Evolutionary conservation across 768 basidiomycete genomes (phyloP), one percentile per base, ranked within the genome.

Genomic region (Collybia nuda): DNA sequence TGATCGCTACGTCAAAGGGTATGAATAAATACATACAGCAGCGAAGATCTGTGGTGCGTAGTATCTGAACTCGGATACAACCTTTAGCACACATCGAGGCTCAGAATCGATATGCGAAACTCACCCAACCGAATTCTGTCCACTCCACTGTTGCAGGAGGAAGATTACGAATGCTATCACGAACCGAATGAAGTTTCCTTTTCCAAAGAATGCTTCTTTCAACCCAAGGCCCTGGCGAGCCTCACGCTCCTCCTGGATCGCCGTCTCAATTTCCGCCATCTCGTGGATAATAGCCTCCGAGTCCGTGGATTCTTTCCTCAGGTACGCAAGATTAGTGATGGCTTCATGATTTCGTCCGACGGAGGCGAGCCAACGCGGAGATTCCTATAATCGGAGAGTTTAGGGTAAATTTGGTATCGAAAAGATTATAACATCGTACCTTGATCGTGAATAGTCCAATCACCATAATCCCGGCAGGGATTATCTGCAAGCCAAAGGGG

Each of bases 81-180:
- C 24, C 24, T 3, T 26, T 26, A 26, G 24, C 24, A 26, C n/a
- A n/a, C n/a, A n/a, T n/a, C n/a, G 24, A 7, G 24, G 24, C 24
- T 26, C 24, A 26, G 24, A 7, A 7, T 26, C 7, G 24, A 26
- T 26, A 26, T 7, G 7, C 7, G 24, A 3, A 26, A 57, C 72
- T 43, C 50, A 79, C 76, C 72, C 74, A 54, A 93, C 86, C 0
- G 85, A 84, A 66, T 94, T 90, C 62, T 93, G 91, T 1, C 92
- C 92, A 37, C 80, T 78, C 86, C 86, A 91, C 62, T 93, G 90
- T 58, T 93, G 92, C 11, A 92, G 70, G 48, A 88, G 65, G 72
- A 92, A 91, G 51, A 91, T 88, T n/a, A 79, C 66, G 58, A 90
- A 84, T 1, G 92, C 91, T 58, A 94, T 91, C n/a, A 87, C 71